Evolutionary conservation across 2,329 filamentous ascomycete species (phyloP).

Genomic region (Pestalotiopsis sp.): DNA sequence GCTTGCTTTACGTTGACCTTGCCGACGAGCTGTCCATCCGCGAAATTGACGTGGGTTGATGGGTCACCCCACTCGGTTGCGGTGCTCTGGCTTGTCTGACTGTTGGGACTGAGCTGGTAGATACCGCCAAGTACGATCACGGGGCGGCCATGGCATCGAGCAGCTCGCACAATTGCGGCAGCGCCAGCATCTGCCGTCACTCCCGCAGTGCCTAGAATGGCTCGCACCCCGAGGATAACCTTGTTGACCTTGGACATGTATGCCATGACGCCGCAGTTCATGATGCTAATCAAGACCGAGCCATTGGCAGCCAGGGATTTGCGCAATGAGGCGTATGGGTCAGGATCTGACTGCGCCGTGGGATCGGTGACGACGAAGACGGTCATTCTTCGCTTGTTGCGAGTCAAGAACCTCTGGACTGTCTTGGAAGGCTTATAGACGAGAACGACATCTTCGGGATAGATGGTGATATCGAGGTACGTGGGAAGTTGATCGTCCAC

Average conservation of each 20-base stretch:
- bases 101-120: slow-evolving; percentile 91
- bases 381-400: slow-evolving; percentile 87
- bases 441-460: slow-evolving; percentile 89
- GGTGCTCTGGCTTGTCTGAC: slow-evolving; percentile 79
- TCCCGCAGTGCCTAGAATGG: slow-evolving; percentile 85
- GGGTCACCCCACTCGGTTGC: slow-evolving; percentile 87
- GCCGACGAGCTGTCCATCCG: slow-evolving; percentile 78
- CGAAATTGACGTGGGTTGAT: slow-evolving; percentile 73
- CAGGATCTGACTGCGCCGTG: slow-evolving; percentile 35
- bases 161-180: slow-evolving; percentile 80
- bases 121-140: slow-evolving; percentile 90
- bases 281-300: slow-evolving; percentile 80
- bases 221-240: slow-evolving; percentile 86
- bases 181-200: slow-evolving; percentile 85
- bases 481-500: slow-evolving; percentile 92
- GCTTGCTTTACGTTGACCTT: slow-evolving; percentile 78
- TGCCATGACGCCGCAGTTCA: slow-evolving; percentile 84
- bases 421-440: slow-evolving; percentile 85
- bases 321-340: slow-evolving; percentile 59
- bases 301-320: slow-evolving; percentile 80
- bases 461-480: slow-evolving; percentile 88
- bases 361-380: slow-evolving; percentile 78
- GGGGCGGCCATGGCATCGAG: slow-evolving; percentile 77
- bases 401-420: slow-evolving; percentile 86
- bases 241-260: slow-evolving; percentile 97